Conservation (phyloP, 495 filamentous ascomycete species). For the Friedmanniomyces endolithicus region DNA sequence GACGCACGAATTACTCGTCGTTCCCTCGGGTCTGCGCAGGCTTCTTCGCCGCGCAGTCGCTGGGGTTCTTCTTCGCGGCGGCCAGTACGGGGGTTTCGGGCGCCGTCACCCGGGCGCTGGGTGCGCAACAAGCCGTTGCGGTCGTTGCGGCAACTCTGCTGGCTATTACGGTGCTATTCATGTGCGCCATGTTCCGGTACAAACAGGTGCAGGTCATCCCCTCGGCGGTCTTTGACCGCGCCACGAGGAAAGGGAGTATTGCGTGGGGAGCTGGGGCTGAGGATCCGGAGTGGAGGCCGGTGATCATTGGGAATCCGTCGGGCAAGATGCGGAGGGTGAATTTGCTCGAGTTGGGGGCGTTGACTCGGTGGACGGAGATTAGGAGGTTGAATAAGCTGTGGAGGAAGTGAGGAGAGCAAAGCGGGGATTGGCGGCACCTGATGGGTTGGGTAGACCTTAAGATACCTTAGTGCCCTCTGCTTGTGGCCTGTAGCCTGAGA, state of each 20-base stretch:
- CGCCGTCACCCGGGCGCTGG: constrained; percentile 44
- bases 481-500: neutral
- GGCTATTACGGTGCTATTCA: constrained; percentile 48
- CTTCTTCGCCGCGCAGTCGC: constrained; percentile 53
- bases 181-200: constrained; percentile 47
- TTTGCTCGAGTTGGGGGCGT: constrained; percentile 49
- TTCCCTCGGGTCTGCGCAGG: constrained; percentile 60
- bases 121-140: constrained; percentile 52
- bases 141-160: constrained; percentile 51
- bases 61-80: constrained; percentile 54
- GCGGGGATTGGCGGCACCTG: neutral
- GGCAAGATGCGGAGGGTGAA: constrained; percentile 54
- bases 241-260: constrained; percentile 33
- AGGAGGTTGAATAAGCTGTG: constrained; percentile 48
- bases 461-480: too few species aligned
- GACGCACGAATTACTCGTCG: constrained; percentile 52
- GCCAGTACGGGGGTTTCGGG: constrained; percentile 52
- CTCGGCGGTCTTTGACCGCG: constrained; percentile 25
- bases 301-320: constrained; percentile 55
- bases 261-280: constrained; percentile 32
- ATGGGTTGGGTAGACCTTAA: too few species aligned
- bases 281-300: constrained; percentile 50
- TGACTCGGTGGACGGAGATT: constrained; percentile 60
- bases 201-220: constrained; percentile 55
- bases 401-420: neutral